Base-by-base conservation (phyloP, 2,329 filamentous ascomycete genomes). In the Ciborinia camelliae region DNA sequence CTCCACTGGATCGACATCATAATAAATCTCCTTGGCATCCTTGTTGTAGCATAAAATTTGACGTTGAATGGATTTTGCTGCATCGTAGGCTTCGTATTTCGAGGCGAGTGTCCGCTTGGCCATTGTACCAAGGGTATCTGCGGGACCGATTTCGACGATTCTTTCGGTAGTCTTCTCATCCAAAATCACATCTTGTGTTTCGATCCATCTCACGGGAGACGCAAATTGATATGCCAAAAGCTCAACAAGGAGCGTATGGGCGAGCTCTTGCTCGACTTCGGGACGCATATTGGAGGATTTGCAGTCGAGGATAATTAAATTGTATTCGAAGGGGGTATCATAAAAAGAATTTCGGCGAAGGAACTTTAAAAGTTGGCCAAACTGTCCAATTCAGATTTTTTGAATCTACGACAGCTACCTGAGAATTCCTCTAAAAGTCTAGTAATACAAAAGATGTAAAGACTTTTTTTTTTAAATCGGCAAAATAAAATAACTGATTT, bases 11-110 rank as follows among this genome's bases (percentile, higher is more conserved):
- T 99, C 95, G 52, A 96, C 93, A 76, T 97, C 94, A 79, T 99
- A 99, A 83, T 99, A 99, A 70, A 99, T 99, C 79, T 99, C 95
- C 78, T 97, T 98, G 64, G 92, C 90, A 76, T 99, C 95, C 79
- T 99, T 99, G 84, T 97, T 98, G 83, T 98, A 99, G 83, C 95
- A 98, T 65, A 99, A 86, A 76, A 99, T 97, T 79, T 98, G 94
- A 77, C 95, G 88, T 80, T 97, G 93, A 51, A 98, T 89, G 9
- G 94, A 97, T 75, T 94, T 94, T 68, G 95, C 95, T 64, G 95
- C 95, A 80, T 99, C 95, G 80, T 97, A 97, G 69, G 94, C 93
- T 83, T 99, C 95, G 79, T 98, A 99, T 80, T 98, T 98, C 76
- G 92, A 93, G 67, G 93, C 92, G 68, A 99, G 81, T 62, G 95